phyloP scores from a whole-genome alignment of 164 flowering plant genomes.

The Umbilicus rupestris region DNA sequence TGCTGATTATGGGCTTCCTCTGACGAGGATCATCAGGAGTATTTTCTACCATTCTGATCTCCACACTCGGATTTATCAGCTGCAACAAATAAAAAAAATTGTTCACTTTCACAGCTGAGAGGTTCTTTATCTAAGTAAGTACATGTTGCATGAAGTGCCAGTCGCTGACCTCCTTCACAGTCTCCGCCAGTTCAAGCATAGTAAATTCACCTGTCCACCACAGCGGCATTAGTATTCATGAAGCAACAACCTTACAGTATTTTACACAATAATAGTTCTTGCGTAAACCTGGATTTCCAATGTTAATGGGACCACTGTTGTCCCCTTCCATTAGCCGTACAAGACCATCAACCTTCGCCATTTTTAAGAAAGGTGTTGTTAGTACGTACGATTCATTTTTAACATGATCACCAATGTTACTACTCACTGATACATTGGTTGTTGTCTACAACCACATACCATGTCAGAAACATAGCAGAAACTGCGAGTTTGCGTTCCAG shows the following conservation, averaged over 20 bases:
- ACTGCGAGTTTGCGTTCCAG: conserved; percentile 77
- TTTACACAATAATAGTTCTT: background rate
- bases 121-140: conserved; percentile 19
- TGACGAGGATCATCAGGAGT: conserved; percentile 89
- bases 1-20: conserved; percentile 71
- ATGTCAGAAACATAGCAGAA: conserved; percentile 64
- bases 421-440: background rate
- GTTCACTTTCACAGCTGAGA: too few relatives aligned
- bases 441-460: conserved; percentile 24
- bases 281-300: conserved; percentile 69
- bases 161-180: conserved; percentile 61
- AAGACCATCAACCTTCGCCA: conserved; percentile 65
- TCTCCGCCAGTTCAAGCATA: conserved; percentile 86
- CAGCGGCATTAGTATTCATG: background rate
- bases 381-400: too few relatives aligned
- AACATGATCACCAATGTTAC: background rate
- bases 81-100: conserved; percentile 18
- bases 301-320: conserved; percentile 67
- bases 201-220: conserved; percentile 66
- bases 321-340: conserved; percentile 79
- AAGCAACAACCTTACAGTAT: background rate
- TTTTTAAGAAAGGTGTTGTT: too few relatives aligned
- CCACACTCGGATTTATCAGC: conserved; percentile 50
- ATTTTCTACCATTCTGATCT: conserved; percentile 59
- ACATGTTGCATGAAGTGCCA: background rate